A percentile compares a stretch with the other conserved stretches of the same genome.
phyloP scores from a whole-genome alignment of 2,329 filamentous ascomycete genomes.

The Fusarium falciforme region DNA sequence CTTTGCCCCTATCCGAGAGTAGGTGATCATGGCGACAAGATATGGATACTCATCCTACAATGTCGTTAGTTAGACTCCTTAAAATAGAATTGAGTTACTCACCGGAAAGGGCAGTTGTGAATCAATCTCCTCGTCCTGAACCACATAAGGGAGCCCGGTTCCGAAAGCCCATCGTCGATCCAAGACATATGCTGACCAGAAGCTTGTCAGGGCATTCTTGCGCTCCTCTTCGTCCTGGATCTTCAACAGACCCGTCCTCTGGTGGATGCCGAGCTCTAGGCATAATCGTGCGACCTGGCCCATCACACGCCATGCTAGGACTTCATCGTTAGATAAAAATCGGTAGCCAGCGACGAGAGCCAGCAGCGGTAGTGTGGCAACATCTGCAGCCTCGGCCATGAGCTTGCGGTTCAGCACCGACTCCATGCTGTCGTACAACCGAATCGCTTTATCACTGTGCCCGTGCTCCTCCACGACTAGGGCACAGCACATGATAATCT shows the following conservation, averaged over 20 bases:
- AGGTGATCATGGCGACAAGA: conserved; percentile 84
- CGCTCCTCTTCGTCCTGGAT: conserved; percentile 78
- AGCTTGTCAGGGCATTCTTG: conserved; percentile 75
- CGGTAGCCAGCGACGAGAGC: conserved; percentile 73
- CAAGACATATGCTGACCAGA: conserved; percentile 88
- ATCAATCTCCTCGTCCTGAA: conserved; percentile 89
- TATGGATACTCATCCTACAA: conserved; percentile 71
- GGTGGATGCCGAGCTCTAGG: conserved; percentile 84
- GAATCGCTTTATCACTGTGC: conserved; percentile 77
- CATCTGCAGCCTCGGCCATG: conserved; percentile 63
- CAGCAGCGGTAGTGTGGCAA: conserved; percentile 62
- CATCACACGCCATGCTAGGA: conserved; percentile 87
- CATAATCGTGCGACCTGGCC: conserved; percentile 85
- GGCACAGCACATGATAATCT: conserved; percentile 84
- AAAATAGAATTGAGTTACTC: conserved; percentile 45
- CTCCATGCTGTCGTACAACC: conserved; percentile 82
- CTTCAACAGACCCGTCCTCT: conserved; percentile 76
- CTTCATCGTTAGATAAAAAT: conserved; percentile 87
- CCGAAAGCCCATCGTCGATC: conserved; percentile 90
- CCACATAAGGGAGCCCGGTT: conserved; percentile 86
- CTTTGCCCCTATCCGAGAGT: conserved; percentile 84
- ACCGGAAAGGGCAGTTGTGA: conserved; percentile 83
- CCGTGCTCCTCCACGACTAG: conserved; percentile 83
- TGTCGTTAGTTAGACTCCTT: conserved; percentile 29
- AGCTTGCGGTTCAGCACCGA: conserved; percentile 74